Conservation (phyloP, 2,329 filamentous ascomycete genomes). For the Fusarium pininemorale region DNA sequence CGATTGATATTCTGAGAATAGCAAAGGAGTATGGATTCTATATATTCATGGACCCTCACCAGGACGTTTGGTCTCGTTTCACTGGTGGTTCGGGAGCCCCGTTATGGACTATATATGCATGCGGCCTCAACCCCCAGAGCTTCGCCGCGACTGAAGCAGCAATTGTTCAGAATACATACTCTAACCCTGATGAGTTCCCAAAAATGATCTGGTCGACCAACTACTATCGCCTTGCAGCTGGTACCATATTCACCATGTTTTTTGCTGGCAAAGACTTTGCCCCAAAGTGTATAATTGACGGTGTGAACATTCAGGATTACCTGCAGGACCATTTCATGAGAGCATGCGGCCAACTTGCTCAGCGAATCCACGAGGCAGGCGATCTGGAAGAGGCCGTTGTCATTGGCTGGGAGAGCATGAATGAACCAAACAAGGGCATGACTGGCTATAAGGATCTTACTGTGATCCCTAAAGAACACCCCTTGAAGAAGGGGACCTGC, state of each 20-base stretch:
- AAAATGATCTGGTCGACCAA: constrained; percentile 99
- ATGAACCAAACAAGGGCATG: constrained; percentile 91
- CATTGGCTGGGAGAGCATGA: constrained; percentile 95
- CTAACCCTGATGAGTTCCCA: constrained; percentile 84
- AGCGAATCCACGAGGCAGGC: constrained; percentile 87
- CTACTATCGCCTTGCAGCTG: constrained; percentile 85
- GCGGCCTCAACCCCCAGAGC: constrained; percentile 84
- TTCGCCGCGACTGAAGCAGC: constrained; percentile 91
- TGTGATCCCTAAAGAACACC: constrained; percentile 84
- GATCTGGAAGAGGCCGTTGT: constrained; percentile 87
- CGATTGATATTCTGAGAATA: constrained; percentile 82
- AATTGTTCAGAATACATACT: constrained; percentile 93
- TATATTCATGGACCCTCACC: constrained; percentile 98
- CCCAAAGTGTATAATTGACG: constrained; percentile 94
- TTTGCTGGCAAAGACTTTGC: constrained; percentile 92
- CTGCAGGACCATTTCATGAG: constrained; percentile 85
- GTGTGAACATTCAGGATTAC: constrained; percentile 95
- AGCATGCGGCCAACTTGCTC: constrained; percentile 83
- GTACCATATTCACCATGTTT: constrained; percentile 94
- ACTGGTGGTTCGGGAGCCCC: constrained; percentile 95
- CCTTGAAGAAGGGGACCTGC: constrained; percentile 89
- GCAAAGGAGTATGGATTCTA: constrained; percentile 94
- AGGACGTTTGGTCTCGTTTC: constrained; percentile 98
- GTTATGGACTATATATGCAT: constrained; percentile 97
- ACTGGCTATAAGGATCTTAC: constrained; percentile 85